Conservation (phyloP, 176 grass and related monocot species). For the Carex pumila region DNA sequence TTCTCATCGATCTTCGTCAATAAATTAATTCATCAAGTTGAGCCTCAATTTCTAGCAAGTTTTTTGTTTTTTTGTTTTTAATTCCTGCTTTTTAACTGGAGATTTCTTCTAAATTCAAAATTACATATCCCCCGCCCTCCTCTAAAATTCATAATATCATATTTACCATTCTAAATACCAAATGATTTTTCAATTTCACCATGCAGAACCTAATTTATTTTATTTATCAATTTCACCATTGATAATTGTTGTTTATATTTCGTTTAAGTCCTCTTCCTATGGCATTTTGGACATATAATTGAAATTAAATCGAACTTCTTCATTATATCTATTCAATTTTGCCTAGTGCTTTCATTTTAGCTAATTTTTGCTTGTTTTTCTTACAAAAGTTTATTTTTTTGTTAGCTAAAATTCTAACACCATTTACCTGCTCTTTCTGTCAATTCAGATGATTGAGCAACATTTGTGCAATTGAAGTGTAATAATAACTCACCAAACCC, state of each 20-base stretch:
- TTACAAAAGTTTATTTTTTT: no score
- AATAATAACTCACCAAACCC: background rate
- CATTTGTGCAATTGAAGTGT: background rate
- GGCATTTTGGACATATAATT: no score
- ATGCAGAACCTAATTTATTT: background rate
- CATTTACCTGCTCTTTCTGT: no score
- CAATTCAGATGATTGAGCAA: no score
- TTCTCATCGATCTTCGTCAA: background rate
- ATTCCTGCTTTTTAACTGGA: background rate
- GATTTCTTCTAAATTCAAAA: background rate
- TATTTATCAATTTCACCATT: background rate
- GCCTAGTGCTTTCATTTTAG: background rate
- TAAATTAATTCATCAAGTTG: background rate
- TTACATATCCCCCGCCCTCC: no score
- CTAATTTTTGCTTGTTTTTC: background rate
- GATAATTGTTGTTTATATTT: background rate
- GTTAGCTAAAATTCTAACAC: no score
- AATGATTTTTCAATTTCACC: no score
- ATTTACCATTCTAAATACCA: background rate
- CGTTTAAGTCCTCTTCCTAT: no score
- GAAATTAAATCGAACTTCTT: background rate
- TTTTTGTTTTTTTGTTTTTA: background rate
- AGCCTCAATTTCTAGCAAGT: background rate
- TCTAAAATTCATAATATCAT: no score
- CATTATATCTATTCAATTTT: background rate